Base-by-base conservation (phyloP, 1,284 basidiomycete genomes). In the Marasmius tenuissimus region DNA sequence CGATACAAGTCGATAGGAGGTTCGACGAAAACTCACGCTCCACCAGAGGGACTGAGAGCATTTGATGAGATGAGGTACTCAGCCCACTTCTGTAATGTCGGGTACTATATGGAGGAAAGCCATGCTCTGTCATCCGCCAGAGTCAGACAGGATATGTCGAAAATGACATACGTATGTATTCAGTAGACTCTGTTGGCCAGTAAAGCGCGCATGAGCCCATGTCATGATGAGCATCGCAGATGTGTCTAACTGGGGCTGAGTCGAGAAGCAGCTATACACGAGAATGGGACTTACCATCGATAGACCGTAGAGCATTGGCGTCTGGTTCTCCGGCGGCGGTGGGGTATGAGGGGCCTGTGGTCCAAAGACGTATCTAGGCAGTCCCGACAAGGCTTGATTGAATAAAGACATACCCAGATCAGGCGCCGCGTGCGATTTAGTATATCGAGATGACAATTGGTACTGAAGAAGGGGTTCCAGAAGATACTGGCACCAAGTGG, bases 401-500 rank as follows among this genome's bases (percentile, higher is more conserved):
- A 35, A 4, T 35, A 22, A 40, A 4, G 22, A 57, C 57, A 16
- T 48, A 73, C 77, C 77, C 12, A 80, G 63, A 62, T 78, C 77
- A 42, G 64, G 63, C 3, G 71, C 69, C 4, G 78, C 76, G 56
- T 67, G 78, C 3, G 59, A 60, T 27, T 69, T 22, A 16, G 54
- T 16, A 45, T 59, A 60, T 12, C 39, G 58, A 5, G 67, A 56
- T 1, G 72, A 69, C 8, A 69, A 63, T 63, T 78, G 73, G 60
- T 73, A 74, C 20, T 75, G 72, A 49, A 81, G 66, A 0, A 81
- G 69, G 4, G 80, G 79, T 35, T 73, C 67, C 12, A 82, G 71
- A 11, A 82, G 69, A 16, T 72, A 71, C 1, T 73, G 72, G 2
- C 71, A 73, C 45, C 77, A 68, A 3, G 69, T 71, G 0, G 78